Conservation (phyloP, 2,329 filamentous ascomycete species). For the Colletotrichum neosansevieriae region DNA sequence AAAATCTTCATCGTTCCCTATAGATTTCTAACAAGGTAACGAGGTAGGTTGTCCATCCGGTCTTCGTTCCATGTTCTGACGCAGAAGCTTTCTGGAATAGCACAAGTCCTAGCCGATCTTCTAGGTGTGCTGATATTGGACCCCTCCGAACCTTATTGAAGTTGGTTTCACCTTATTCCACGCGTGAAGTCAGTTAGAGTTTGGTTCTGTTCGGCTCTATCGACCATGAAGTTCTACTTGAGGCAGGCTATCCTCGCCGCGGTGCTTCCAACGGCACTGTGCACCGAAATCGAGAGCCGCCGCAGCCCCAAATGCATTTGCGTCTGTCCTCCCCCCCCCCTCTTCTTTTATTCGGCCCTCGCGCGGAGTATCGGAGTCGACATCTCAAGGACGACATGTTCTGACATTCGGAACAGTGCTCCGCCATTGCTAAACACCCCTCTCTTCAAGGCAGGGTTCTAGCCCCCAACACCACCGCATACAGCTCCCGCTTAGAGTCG, state of each 20-base stretch:
- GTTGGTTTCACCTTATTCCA: neutral
- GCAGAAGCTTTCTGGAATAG: conserved; percentile 15
- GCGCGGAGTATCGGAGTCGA: neutral
- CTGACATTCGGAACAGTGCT: conserved; percentile 41
- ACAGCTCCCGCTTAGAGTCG: conserved; percentile 43
- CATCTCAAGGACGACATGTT: no score
- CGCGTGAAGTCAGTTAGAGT: conserved; percentile 1
- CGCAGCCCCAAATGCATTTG: conserved; percentile 22
- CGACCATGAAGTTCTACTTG: conserved; percentile 2
- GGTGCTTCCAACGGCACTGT: neutral
- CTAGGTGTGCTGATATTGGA: neutral
- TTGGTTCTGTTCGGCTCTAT: neutral
- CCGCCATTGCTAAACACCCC: conserved; percentile 40
- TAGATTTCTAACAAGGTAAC: neutral
- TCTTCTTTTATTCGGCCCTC: neutral
- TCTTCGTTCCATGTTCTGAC: neutral
- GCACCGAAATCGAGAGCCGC: neutral
- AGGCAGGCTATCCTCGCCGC: conserved; percentile 8
- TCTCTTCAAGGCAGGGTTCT: conserved; percentile 45
- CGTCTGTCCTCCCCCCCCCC: neutral
- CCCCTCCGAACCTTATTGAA: neutral
- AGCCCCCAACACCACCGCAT: conserved; percentile 39
- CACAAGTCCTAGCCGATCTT: neutral
- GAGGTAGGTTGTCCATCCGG: neutral
- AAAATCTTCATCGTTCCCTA: neutral